These are phyloP conservation scores for Phtheirospermum japonicum DNA, from an alignment of 257 asterid species.

Conservation along the genomic window DNA sequence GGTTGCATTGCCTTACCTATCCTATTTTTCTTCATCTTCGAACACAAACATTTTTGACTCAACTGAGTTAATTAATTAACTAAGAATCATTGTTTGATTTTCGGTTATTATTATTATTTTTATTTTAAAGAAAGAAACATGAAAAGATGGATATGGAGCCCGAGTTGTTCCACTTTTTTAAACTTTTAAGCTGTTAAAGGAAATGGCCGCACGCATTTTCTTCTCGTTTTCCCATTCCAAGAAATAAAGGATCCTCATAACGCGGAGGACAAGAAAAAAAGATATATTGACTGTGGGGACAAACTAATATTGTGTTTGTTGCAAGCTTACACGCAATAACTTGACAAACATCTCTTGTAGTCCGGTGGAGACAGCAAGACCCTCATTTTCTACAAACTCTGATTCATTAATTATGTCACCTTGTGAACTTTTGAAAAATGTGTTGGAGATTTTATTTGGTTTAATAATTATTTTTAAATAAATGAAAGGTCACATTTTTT, in stretches of 20 bases:
- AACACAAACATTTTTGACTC: not conserved
- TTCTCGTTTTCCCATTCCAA: constrained; percentile 29
- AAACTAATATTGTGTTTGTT: not conserved
- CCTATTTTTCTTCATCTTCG: not conserved
- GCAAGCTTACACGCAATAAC: not conserved
- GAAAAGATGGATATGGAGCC: constrained; percentile 2
- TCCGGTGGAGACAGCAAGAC: not conserved
- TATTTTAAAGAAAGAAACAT: not conserved
- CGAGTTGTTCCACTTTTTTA: not conserved
- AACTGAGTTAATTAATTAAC: not conserved
- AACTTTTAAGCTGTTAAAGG: constrained; percentile 17
- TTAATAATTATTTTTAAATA: too few relatives aligned
- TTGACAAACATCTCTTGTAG: not conserved
- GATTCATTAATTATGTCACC: too few relatives aligned
- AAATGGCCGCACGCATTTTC: constrained; percentile 2
- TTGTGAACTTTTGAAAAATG: too few relatives aligned
- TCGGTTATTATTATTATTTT: too few relatives aligned
- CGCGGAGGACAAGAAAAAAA: constrained; percentile 2
- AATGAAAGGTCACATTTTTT: too few relatives aligned
- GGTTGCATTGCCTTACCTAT: not conserved
- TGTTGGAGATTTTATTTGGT: too few relatives aligned
- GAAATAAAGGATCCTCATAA: constrained; percentile 27
- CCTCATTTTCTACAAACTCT: not conserved
- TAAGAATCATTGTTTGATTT: too few relatives aligned
- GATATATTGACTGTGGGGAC: not conserved